Evolutionary conservation across 2,329 filamentous ascomycete species (phyloP).

Genomic region (Paecilomyces variotii): DNA sequence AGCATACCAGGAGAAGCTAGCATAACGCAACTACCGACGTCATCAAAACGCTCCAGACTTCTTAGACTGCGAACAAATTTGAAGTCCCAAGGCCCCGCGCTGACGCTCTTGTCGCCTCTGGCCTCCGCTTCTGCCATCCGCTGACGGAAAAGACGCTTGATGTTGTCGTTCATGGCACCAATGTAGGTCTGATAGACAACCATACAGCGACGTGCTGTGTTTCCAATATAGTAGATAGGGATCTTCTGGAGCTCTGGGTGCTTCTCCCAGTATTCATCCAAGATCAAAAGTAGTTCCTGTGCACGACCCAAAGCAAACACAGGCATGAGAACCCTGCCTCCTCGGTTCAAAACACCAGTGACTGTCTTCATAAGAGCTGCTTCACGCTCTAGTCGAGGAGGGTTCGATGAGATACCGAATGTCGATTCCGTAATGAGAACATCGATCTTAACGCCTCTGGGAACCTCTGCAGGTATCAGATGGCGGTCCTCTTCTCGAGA

Average conservation of each 20-base stretch:
- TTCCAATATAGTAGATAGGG: slow-evolving; percentile 96
- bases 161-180: slow-evolving; percentile 98
- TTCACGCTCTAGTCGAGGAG: slow-evolving; percentile 83
- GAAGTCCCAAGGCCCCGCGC: slow-evolving; percentile 83
- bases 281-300: slow-evolving; percentile 85
- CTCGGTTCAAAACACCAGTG: slow-evolving; percentile 80
- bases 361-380: slow-evolving; percentile 93
- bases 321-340: slow-evolving; percentile 85
- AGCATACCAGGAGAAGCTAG: slow-evolving; percentile 96
- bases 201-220: slow-evolving; percentile 94
- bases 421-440: slow-evolving; percentile 97
- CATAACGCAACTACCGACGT: slow-evolving; percentile 94
- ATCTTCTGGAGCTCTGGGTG: slow-evolving; percentile 82
- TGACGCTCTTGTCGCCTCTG: slow-evolving; percentile 64
- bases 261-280: slow-evolving; percentile 94
- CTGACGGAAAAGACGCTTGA: slow-evolving; percentile 88
- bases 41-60: slow-evolving; percentile 89
- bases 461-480: slow-evolving; percentile 87
- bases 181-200: slow-evolving; percentile 98
- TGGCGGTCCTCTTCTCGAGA: slow-evolving; percentile 92
- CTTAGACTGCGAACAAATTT: slow-evolving; percentile 87
- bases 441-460: slow-evolving; percentile 82
- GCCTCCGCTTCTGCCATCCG: slow-evolving; percentile 86
- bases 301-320: slow-evolving; percentile 92
- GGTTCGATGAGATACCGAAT: slow-evolving; percentile 90